These are phyloP conservation scores for Nicotiana attenuata DNA, from an alignment of 257 asterid genomes.

Conservation along the genomic window DNA sequence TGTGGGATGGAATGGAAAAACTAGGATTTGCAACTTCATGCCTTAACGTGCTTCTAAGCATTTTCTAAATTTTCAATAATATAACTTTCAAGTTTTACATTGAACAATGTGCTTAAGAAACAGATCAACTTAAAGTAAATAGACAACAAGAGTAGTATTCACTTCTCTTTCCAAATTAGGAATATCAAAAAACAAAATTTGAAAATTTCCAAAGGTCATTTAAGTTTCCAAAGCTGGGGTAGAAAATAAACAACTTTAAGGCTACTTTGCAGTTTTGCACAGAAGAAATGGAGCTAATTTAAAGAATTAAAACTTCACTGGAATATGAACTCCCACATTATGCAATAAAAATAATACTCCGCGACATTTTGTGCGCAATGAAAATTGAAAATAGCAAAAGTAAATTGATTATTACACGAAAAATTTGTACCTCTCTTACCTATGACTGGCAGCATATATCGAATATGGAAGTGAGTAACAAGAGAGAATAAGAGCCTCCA, in stretches of 20 bases:
- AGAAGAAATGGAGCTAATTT: not conserved
- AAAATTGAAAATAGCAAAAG: not conserved
- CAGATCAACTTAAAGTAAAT: not conserved
- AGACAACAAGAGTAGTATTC: not conserved
- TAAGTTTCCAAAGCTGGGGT: not conserved
- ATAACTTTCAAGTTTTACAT: not conserved
- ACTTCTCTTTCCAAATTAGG: not conserved
- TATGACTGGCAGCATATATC: conserved; percentile 80
- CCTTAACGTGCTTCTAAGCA: not conserved
- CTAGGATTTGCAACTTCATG: not conserved
- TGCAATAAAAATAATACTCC: not conserved
- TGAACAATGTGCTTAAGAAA: not conserved
- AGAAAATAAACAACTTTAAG: not conserved
- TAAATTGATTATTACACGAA: not conserved
- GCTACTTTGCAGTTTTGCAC: not conserved
- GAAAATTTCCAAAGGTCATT: not conserved
- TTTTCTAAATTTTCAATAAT: not conserved
- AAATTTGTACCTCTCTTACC: conserved; percentile 36
- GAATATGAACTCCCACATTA: not conserved
- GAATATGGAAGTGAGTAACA: conserved; percentile 91
- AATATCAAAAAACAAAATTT: not conserved
- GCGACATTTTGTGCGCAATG: not conserved
- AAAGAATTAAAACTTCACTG: not conserved
- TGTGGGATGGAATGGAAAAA: not conserved
- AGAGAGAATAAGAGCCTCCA: conserved; percentile 74